Conservation (phyloP, 2,329 filamentous ascomycete species). For the Trichoderma harzianum region DNA sequence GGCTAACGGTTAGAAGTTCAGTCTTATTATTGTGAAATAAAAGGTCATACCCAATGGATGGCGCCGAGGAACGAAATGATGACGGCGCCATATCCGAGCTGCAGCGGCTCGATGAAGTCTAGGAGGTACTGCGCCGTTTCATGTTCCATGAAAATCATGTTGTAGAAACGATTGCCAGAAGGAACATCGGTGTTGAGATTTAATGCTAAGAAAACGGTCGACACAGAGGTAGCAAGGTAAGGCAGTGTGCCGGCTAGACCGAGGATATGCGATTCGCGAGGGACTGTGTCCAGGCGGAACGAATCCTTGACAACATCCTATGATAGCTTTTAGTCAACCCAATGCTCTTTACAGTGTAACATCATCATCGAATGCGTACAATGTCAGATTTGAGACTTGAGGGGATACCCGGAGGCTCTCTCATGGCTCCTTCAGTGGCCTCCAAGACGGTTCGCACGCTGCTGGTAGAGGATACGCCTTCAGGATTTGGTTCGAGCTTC, state of each 20-base stretch:
- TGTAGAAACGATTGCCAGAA: slow-evolving; percentile 54
- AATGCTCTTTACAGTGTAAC: not conserved
- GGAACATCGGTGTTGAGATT: slow-evolving; percentile 69
- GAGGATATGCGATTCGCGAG: slow-evolving; percentile 63
- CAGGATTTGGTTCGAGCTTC: slow-evolving; percentile 54
- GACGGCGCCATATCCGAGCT: slow-evolving; percentile 86
- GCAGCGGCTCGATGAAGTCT: slow-evolving; percentile 75
- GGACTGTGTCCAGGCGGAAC: slow-evolving; percentile 62
- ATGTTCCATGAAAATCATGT: slow-evolving; percentile 58
- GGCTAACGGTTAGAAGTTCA: not conserved
- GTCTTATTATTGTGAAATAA: rapidly evolving
- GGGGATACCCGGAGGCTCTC: slow-evolving; percentile 27
- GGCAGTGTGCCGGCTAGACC: slow-evolving; percentile 78
- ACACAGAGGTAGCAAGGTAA: slow-evolving; percentile 78
- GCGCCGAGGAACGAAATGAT: slow-evolving; percentile 93
- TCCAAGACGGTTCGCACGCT: slow-evolving; percentile 50
- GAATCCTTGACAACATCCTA: slow-evolving; percentile 66
- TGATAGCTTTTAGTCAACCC: not conserved
- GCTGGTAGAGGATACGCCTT: slow-evolving; percentile 59
- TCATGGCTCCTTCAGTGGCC: slow-evolving; percentile 23
- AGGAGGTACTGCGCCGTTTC: slow-evolving; percentile 71
- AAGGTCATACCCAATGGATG: slow-evolving; percentile 67
- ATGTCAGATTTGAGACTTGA: slow-evolving; percentile 47
- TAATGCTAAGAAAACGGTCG: slow-evolving; percentile 79
- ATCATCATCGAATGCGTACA: slow-evolving; percentile 43